Evolutionary conservation across 2,329 filamentous ascomycete genomes (phyloP).

Genomic region (Colletotrichum gigasporum): DNA sequence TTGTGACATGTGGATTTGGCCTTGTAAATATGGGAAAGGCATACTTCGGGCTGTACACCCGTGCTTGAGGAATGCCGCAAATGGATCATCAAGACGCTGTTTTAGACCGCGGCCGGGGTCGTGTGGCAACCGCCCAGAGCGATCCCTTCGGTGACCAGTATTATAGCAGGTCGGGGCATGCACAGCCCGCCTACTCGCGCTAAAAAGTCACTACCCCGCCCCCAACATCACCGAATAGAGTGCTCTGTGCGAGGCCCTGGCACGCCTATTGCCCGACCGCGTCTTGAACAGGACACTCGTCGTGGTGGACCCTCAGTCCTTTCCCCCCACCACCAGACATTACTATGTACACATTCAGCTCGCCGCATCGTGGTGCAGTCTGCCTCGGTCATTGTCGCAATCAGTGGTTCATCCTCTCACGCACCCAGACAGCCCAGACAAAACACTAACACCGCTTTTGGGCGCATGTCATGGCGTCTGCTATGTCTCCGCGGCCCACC

Average conservation of each 20-base stretch:
- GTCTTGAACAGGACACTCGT: no score
- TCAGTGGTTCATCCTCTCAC: not conserved
- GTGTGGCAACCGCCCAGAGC: not conserved
- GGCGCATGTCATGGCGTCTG: not conserved
- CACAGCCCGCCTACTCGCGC: constrained; percentile 3
- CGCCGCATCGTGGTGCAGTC: constrained; percentile 18
- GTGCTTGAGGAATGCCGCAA: not conserved
- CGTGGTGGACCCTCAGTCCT: no score
- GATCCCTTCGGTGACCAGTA: constrained; percentile 5
- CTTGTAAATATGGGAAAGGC: no score
- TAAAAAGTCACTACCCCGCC: not conserved
- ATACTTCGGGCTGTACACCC: not conserved
- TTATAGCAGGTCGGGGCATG: not conserved
- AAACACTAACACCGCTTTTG: constrained; percentile 1
- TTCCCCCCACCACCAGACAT: not conserved
- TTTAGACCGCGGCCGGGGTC: not conserved
- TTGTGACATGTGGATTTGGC: no score
- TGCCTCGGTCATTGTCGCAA: constrained; percentile 17
- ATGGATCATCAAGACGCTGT: not conserved
- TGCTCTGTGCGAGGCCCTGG: no score
- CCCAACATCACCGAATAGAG: not conserved
- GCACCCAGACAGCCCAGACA: not conserved
- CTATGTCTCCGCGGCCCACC: not conserved
- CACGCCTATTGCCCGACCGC: no score
- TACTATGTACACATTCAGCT: not conserved